phyloP scores from a whole-genome alignment of 106 monocot genomes.

The Acorus gramineus region DNA sequence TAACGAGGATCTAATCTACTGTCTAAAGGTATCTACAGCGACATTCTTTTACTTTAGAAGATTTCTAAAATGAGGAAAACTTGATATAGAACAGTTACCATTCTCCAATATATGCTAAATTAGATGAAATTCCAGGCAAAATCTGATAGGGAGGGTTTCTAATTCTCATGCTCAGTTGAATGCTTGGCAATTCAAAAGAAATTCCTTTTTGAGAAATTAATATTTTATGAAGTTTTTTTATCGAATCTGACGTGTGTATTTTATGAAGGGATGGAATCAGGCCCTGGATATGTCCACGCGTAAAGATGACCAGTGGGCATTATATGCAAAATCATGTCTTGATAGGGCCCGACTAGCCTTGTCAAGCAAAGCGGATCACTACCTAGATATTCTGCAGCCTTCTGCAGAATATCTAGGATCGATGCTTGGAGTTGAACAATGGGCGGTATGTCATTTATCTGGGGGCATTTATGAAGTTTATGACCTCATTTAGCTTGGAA shows the following conservation, averaged over 20 bases:
- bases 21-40: constrained; percentile 68
- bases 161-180: no score
- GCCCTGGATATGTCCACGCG: constrained; percentile 58
- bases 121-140: no score
- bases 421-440: constrained; percentile 65
- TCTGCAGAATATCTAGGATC: constrained; percentile 95
- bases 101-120: no score
- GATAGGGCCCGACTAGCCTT: constrained; percentile 86
- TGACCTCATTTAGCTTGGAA: no score
- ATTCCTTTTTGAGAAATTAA: no score
- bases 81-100: no score
- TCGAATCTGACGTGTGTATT: not conserved
- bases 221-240: no score
- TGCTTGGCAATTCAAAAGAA: no score
- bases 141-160: no score
- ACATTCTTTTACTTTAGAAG: not conserved
- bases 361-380: constrained; percentile 77
- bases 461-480: no score
- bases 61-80: no score
- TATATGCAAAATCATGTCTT: constrained; percentile 87
- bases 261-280: constrained; percentile 77
- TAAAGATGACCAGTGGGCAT: constrained; percentile 77
- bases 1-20: constrained; percentile 86
- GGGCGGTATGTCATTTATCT: constrained; percentile 64
- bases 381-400: constrained; percentile 79